Base-by-base conservation (phyloP, 148 eudicot species). In the Silene latifolia region DNA sequence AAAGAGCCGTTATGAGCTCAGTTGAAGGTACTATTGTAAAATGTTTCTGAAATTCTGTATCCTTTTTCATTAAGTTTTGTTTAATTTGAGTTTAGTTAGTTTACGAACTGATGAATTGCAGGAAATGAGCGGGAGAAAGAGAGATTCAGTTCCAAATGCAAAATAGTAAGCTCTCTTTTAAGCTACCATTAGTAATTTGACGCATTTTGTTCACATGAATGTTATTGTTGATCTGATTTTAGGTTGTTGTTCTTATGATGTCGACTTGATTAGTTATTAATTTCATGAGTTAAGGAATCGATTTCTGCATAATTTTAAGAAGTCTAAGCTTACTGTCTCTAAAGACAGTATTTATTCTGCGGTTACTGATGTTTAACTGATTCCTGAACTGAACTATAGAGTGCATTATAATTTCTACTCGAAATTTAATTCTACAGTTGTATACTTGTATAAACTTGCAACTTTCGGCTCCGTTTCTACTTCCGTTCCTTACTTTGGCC, bases 1-100 rank as follows among this genome's bases (percentile, higher is more conserved):
- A 72, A 72, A 77, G 87, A 80, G 58, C 74, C 8, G 60, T 64
- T 76, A 51, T 72, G 67, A 51, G 48, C 8, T 48, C 19, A 54
- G 8, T 70, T 25, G 47, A 76, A 64, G 93, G 97, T 89, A 81
- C 44, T 62, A 57, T 5, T n/a, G 19, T 32, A 12, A 23, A 25
- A 24, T 11, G 9, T 21, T n/a, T 18, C 0, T 63, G 0, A 7
- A 5, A 17, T 63, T 1, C 11, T 71, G 7, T 15, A 46, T 67
- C 9, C 14, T 23, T n/a, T 21, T 21, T 75, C 23, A 35, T 8
- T 63, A 39, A 15, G 17, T 13, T 59, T 19, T 54, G 54, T 53
- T 27, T 44, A 27, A 27, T 27, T 32, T 32, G 23, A 15, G 53
- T 48, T 76, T 24, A 61, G 32, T 59, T 51, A 8, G 23, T 8